A percentile compares a stretch with the other conserved stretches of the same genome.
phyloP scores from a whole-genome alignment of 1,284 basidiomycete species.

The Ustilago sp. region DNA sequence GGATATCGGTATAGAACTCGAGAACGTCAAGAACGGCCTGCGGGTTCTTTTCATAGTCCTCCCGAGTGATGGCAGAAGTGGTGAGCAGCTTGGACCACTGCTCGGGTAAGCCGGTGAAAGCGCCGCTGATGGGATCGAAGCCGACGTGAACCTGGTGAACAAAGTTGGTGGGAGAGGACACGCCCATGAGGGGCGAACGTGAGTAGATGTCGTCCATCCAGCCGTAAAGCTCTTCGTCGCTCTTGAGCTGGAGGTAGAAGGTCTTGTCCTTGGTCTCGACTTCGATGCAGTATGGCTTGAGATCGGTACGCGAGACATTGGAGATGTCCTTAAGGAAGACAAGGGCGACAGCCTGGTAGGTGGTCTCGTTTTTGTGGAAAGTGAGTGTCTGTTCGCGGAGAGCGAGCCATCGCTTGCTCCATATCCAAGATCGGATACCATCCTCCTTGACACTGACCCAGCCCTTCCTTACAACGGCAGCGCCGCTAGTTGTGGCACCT shows the following conservation, averaged over 20 bases:
- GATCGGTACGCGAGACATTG: slow-evolving; percentile 88
- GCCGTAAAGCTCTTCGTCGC: slow-evolving; percentile 92
- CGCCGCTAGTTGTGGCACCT: slow-evolving; percentile 46
- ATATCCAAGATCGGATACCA: slow-evolving; percentile 81
- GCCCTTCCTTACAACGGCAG: slow-evolving; percentile 64
- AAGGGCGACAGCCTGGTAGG: slow-evolving; percentile 76
- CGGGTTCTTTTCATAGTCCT: slow-evolving; percentile 95
- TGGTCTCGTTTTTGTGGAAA: slow-evolving; percentile 89
- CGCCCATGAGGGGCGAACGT: slow-evolving; percentile 90
- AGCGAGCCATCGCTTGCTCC: slow-evolving; percentile 90
- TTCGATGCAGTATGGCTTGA: slow-evolving; percentile 88
- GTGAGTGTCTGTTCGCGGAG: slow-evolving; percentile 83
- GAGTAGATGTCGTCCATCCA: slow-evolving; percentile 97
- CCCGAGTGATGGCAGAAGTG: slow-evolving; percentile 94
- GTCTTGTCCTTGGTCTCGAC: slow-evolving; percentile 80
- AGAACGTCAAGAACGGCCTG: slow-evolving; percentile 97
- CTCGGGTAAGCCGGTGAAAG: slow-evolving; percentile 94
- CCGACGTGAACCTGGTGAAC: slow-evolving; percentile 98
- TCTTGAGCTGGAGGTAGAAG: slow-evolving; percentile 87
- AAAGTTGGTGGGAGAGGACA: slow-evolving; percentile 94
- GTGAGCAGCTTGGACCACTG: slow-evolving; percentile 96
- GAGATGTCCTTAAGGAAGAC: slow-evolving; percentile 83
- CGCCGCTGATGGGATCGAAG: slow-evolving; percentile 92
- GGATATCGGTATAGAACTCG: slow-evolving; percentile 97
- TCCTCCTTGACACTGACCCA: slow-evolving; percentile 70